Base-by-base conservation (phyloP, 2,329 filamentous ascomycete species). In the Botrytis cinerea region DNA sequence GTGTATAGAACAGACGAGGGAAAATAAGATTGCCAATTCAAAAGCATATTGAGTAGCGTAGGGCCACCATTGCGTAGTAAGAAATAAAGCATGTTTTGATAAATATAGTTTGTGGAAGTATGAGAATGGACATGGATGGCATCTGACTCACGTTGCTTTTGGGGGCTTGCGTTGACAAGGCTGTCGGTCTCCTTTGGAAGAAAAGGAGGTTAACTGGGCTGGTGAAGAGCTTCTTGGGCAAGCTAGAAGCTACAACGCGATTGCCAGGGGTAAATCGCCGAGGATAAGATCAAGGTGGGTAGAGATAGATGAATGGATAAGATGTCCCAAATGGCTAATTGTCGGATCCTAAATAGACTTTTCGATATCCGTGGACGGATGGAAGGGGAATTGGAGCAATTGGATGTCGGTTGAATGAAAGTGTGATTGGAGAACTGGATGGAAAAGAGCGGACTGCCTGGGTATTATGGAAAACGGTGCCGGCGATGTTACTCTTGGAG, bases 111-210 rank as follows among this genome's bases (percentile, higher is more conserved):
- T 68, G 20, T n/a, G 22, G 22, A 48, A 61, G 40, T 28, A 43
- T 46, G 28, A 59, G 54, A 46, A 57, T 38, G 63, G 43, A 60
- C 62, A 45, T 38, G 67, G 62, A 62, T 40, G 35, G 28, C 6
- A 43, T 74, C 73, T 77, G 76, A 79, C 78, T 79, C 75, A 79
- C 78, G 75, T 74, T 77, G 67, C 43, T 76, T 74, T 73, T 54
- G 45, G 38, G 51, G 64, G 70, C 67, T 73, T 73, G 68, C 59
- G 69, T 54, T 68, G 25, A 57, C 60, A 73, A 70, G 67, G 68
- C 70, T 74, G 71, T 43, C 63, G 32, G n/a, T 57, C n/a, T 67
- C 43, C 38, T 59, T 76, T 48, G 63, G 62, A 59, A 66, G 66
- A 73, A 75, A 51, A 69, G 70, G 70, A 71, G 74, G 70, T 73